phyloP scores from a whole-genome alignment of 1,139 yeast genomes.

The Diutina sp. region DNA sequence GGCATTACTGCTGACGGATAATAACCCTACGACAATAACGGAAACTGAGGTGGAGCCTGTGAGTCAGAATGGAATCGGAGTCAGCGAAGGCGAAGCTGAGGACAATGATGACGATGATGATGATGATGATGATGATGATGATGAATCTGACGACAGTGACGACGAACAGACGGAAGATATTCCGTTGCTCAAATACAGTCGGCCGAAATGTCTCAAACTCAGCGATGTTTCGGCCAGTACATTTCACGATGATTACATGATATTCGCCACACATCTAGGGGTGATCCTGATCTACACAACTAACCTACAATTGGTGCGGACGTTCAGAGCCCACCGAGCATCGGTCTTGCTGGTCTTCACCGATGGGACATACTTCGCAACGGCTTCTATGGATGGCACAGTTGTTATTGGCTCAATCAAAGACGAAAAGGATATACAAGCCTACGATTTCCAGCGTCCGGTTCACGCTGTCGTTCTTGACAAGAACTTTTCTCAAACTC shows the following conservation, averaged over 20 bases:
- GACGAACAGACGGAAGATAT: conserved; percentile 22
- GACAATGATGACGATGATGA: conserved; percentile 7
- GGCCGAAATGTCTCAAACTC: conserved; percentile 51
- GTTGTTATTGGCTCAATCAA: conserved; percentile 64
- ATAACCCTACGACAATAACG: not conserved
- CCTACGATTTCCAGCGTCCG: conserved; percentile 79
- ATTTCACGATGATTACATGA: conserved; percentile 45
- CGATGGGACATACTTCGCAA: conserved; percentile 65
- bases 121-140: not conserved
- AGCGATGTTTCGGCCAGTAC: conserved; percentile 70
- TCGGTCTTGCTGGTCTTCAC: conserved; percentile 62
- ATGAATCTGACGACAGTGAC: conserved; percentile 12
- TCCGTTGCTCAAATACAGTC: conserved; percentile 61
- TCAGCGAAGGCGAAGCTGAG: not conserved
- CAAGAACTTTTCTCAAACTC: conserved; percentile 45
- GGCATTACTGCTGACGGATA: not conserved
- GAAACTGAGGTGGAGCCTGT: not conserved
- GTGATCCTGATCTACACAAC: conserved; percentile 54
- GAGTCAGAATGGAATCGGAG: not conserved
- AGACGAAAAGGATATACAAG: conserved; percentile 53
- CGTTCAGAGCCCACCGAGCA: conserved; percentile 77
- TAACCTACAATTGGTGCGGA: conserved; percentile 45
- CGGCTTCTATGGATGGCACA: conserved; percentile 91
- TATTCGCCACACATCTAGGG: conserved; percentile 89
- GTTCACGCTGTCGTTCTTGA: conserved; percentile 79